Evolutionary conservation across 2,329 filamentous ascomycete genomes (phyloP).

Genomic region (Botrytis deweyae): DNA sequence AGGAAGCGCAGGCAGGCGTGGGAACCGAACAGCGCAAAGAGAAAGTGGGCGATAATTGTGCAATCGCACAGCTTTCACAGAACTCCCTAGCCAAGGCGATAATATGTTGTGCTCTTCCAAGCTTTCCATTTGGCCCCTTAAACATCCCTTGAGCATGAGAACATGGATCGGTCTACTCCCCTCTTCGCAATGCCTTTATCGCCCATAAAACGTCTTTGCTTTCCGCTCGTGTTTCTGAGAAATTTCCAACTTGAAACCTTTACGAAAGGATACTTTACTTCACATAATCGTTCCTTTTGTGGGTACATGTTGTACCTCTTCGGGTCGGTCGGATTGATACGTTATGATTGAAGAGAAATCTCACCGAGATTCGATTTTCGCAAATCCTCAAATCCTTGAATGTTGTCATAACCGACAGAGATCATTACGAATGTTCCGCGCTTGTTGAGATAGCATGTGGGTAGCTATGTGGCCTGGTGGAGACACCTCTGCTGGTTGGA

Average conservation of each 20-base stretch:
- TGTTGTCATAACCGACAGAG: slow-evolving; percentile 3
- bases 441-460: slow-evolving; percentile 10
- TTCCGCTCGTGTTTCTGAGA: background rate
- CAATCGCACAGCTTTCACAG: background rate
- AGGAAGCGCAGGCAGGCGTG: slow-evolving; percentile 3
- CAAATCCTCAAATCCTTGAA: background rate
- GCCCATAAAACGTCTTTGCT: background rate
- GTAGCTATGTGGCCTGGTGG: background rate
- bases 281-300: slow-evolving; percentile 18
- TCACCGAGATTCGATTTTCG: background rate
- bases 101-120: slow-evolving; percentile 9
- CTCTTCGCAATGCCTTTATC: slow-evolving; percentile 1
- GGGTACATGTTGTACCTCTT: background rate
- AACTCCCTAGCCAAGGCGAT: background rate
- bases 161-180: background rate
- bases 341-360: background rate
- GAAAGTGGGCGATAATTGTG: slow-evolving; percentile 15
- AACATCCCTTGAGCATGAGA: background rate
- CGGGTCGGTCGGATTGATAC: background rate
- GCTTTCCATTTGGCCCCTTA: background rate
- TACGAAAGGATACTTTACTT: background rate
- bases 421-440: slow-evolving; percentile 13
- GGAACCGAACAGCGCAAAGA: background rate
- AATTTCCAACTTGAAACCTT: background rate
- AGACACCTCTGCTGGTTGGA: background rate